A percentile compares a stretch with the other conserved stretches of the same genome.
Conservation (phyloP, 2,329 filamentous ascomycete species). For the Botryotinia calthae region DNA sequence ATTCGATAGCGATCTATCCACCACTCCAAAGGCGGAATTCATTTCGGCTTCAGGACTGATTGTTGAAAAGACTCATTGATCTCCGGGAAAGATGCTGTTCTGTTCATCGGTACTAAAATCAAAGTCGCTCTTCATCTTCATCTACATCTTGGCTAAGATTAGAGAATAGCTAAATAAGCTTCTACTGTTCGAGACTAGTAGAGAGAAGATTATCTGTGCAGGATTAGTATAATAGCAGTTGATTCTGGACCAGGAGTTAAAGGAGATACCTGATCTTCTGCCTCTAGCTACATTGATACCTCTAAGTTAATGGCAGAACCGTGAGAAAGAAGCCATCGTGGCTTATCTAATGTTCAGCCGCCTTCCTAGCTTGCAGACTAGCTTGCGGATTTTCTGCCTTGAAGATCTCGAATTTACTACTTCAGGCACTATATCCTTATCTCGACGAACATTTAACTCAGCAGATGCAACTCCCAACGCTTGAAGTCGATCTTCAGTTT, state of each 20-base stretch:
- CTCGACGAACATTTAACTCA: too few species aligned
- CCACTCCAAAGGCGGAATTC: not conserved
- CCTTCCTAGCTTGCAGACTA: not conserved
- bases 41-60: not conserved
- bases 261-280: not conserved
- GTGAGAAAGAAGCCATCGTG: not conserved
- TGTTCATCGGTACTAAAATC: not conserved
- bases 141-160: not conserved
- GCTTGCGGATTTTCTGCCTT: not conserved
- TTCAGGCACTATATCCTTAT: too few species aligned
- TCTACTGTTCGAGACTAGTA: not conserved
- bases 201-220: not conserved
- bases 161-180: not conserved
- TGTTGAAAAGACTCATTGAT: not conserved
- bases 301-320: not conserved
- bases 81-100: not conserved
- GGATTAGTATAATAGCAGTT: not conserved
- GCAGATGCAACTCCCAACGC: not conserved
- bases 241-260: not conserved
- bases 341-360: not conserved
- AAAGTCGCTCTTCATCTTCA: not conserved
- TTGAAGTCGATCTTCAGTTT: not conserved
- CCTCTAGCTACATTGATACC: not conserved
- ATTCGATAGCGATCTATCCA: not conserved
- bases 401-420: not conserved